These are phyloP conservation scores for Collybiopsis confluens DNA, from an alignment of 768 basidiomycete genomes.

Conservation along the genomic window DNA sequence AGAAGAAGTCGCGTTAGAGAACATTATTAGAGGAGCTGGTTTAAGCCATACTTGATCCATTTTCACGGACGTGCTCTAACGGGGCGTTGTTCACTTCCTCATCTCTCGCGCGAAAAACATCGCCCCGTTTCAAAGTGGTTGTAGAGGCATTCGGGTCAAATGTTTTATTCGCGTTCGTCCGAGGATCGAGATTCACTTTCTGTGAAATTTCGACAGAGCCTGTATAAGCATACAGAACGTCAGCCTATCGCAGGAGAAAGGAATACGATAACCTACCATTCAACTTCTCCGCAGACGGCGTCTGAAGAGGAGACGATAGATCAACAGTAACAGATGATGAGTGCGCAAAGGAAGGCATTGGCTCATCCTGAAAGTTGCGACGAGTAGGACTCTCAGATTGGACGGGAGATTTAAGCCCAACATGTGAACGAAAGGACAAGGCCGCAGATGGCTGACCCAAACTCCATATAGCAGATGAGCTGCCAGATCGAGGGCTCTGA, in stretches of 20 bases:
- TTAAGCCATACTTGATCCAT: slow-evolving; percentile 5
- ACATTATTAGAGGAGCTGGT: neutral
- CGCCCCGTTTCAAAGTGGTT: neutral
- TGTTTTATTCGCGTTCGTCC: no score
- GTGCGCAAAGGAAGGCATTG: neutral
- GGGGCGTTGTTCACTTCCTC: neutral
- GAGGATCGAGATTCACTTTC: no score
- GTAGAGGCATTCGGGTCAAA: no score
- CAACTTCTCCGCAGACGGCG: neutral
- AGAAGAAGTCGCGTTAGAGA: neutral
- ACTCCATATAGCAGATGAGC: slow-evolving; percentile 10
- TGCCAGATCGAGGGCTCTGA: neutral
- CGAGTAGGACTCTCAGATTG: neutral
- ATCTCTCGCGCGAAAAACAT: neutral
- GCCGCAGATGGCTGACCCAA: slow-evolving; percentile 3
- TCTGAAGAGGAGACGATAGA: neutral
- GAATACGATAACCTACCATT: neutral
- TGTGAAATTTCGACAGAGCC: neutral
- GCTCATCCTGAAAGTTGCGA: neutral
- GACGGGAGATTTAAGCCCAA: slow-evolving; percentile 4
- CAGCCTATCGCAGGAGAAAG: neutral
- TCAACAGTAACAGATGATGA: neutral
- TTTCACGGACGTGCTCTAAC: slow-evolving; percentile 4
- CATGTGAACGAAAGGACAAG: slow-evolving; percentile 1
- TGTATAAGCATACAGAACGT: neutral